phyloP scores from a whole-genome alignment of 2,329 filamentous ascomycete genomes.

The Colletotrichum tropicale region DNA sequence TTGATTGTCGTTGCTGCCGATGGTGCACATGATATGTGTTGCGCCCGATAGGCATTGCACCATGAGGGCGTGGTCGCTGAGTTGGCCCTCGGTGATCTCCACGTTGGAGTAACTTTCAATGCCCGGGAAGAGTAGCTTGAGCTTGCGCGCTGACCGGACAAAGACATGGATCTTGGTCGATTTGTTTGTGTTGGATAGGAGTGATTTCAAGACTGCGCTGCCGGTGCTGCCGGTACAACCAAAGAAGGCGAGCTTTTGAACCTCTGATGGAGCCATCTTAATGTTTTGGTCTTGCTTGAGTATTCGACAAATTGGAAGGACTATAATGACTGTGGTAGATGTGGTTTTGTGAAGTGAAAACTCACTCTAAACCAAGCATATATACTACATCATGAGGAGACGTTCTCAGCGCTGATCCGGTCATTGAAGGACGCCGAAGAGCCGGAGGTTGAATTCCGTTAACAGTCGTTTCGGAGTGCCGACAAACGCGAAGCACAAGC shows the following conservation, averaged over 20 bases:
- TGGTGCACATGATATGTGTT: neutral
- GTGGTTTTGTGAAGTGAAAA: accelerated
- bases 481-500: neutral
- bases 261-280: neutral
- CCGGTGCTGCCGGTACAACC: neutral
- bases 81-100: neutral
- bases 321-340: accelerated
- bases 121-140: neutral
- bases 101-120: neutral
- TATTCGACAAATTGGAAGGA: neutral
- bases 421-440: neutral
- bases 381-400: neutral
- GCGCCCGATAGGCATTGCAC: neutral
- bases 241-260: neutral
- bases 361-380: neutral
- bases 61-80: neutral
- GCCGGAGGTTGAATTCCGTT: neutral
- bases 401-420: neutral
- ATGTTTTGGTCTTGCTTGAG: neutral
- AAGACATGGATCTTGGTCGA: neutral
- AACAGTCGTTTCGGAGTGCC: neutral
- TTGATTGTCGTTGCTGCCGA: neutral
- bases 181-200: neutral
- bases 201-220: neutral
- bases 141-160: neutral